Evolutionary conservation across 2,329 filamentous ascomycete genomes (phyloP), one percentile per base, ranked within the genome.

Genomic region (Scytalidium sp.): DNA sequence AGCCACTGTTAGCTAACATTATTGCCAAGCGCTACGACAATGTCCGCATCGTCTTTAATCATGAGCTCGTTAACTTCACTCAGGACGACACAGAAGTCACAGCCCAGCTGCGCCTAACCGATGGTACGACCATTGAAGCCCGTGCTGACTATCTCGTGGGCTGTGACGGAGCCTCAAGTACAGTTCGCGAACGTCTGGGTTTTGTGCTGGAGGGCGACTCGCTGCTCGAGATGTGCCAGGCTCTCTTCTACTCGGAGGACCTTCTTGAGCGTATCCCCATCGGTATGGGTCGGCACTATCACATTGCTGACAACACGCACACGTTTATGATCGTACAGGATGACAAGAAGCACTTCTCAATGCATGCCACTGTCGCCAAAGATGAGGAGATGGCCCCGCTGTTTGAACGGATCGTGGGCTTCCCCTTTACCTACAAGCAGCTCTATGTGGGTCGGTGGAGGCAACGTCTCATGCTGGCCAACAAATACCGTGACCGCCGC

Each of bases 1-100:
- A 75, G 43, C 66, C 67, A 1, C 62, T 73, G 3, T 58, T 75
- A 2, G n/a, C n/a, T n/a, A n/a, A 61, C 8, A n/a, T n/a, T n/a
- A 50, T 56, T 0, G 70, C 69, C 3, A 40, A 57, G 6, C 67
- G 68, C 1, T 66, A 58, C 1, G 67, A 72, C 43, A n/a, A n/a
- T n/a, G 53, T 70, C 3, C 61, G 66, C 3, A 69, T 70, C 13
- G 54, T 63, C 10, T 63, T 62, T 13, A n/a, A n/a, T n/a, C n/a
- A n/a, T n/a, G 62, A 59, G 42, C 63, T 66, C 47, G 19, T 54
- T 5, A 10, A 7, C 6, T 15, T n/a, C n/a, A n/a, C n/a, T n/a
- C 67, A 61, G 50, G 52, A 64, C 44, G 47, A 49, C 1, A 43
- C 56, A 1, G 55, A 58, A 3, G 62, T 71, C 2, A 60, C 52